Evolutionary conservation across 805 yeast genomes (phyloP).

Genomic region (Spencermartinsiella europaea): DNA sequence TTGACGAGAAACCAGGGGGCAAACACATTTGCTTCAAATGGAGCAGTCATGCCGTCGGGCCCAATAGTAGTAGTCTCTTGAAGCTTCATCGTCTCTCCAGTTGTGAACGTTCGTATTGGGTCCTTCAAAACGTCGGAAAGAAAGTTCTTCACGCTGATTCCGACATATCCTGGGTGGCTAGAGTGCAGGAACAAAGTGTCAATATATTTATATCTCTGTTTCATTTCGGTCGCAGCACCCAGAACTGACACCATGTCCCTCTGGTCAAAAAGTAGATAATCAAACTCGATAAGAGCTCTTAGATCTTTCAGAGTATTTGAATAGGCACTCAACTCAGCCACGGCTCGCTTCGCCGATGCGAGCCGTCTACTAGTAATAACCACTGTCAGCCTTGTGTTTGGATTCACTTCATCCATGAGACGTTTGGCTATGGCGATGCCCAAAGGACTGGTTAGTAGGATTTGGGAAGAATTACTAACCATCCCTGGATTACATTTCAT

Average conservation of each 20-base stretch:
- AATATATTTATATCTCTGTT: slow-evolving; percentile 56
- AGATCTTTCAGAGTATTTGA: slow-evolving; percentile 32
- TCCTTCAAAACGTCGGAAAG: slow-evolving; percentile 32
- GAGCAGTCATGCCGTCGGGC: slow-evolving; percentile 72
- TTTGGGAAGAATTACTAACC: too few relatives aligned
- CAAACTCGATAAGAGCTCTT: slow-evolving; percentile 66
- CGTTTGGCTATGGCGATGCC: slow-evolving; percentile 85
- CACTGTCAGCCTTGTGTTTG: slow-evolving; percentile 57
- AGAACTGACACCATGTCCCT: slow-evolving; percentile 81
- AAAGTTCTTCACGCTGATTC: slow-evolving; percentile 74
- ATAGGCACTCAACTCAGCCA: slow-evolving; percentile 42
- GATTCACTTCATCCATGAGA: slow-evolving; percentile 55
- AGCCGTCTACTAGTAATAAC: slow-evolving; percentile 87
- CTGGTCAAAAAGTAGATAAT: slow-evolving; percentile 85
- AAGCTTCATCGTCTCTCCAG: slow-evolving; percentile 69
- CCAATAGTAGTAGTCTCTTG: slow-evolving; percentile 77
- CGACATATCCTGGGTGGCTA: slow-evolving; percentile 81
- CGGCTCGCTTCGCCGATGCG: slow-evolving; percentile 75
- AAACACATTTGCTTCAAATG: slow-evolving; percentile 94
- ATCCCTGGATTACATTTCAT: neutral
- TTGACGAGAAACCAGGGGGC: slow-evolving; percentile 87
- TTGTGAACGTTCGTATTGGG: slow-evolving; percentile 81
- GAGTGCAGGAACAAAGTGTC: slow-evolving; percentile 84
- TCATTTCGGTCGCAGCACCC: slow-evolving; percentile 66
- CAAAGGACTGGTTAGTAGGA: slow-evolving; percentile 46